Percentiles rank a stretch among this genome's conserved stretches.
Evolutionary conservation across 345 rosid species (phyloP).

Genomic region (Excoecaria agallocha): DNA sequence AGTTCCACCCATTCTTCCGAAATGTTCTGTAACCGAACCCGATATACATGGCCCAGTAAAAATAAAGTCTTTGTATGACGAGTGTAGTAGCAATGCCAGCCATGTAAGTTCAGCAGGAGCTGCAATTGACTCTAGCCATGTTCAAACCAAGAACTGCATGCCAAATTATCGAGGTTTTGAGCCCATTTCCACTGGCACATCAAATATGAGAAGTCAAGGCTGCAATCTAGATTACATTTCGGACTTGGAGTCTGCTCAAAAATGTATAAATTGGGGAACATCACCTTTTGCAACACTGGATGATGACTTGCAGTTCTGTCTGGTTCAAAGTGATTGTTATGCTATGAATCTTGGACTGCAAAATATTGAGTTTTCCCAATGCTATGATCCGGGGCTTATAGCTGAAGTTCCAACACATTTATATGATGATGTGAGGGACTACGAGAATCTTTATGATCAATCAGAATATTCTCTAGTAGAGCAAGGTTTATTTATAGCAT

Average conservation of each 20-base stretch:
- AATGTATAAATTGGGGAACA: slow-evolving; percentile 37
- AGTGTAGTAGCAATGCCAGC: slow-evolving; percentile 13
- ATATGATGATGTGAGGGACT: slow-evolving; percentile 54
- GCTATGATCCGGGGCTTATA: slow-evolving; percentile 34
- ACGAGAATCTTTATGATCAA: slow-evolving; percentile 52
- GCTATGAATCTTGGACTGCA: slow-evolving; percentile 50
- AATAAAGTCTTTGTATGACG: slow-evolving; percentile 39
- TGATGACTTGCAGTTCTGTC: slow-evolving; percentile 48
- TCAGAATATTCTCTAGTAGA: slow-evolving; percentile 54
- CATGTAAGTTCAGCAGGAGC: slow-evolving; percentile 2
- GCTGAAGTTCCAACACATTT: slow-evolving; percentile 51
- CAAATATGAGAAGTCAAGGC: slow-evolving; percentile 37
- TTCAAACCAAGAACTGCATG: slow-evolving; percentile 25
- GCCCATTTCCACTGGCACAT: slow-evolving; percentile 33
- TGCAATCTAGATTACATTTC: slow-evolving; percentile 35
- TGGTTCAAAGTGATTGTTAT: slow-evolving; percentile 50
- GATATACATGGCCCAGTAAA: slow-evolving; percentile 20
- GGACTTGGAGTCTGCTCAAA: slow-evolving; percentile 36
- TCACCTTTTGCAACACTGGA: slow-evolving; percentile 36
- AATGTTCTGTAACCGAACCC: slow-evolving; percentile 27
- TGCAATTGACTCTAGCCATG: slow-evolving; percentile 27
- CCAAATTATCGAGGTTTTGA: slow-evolving; percentile 31
- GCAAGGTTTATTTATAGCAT: slow-evolving; percentile 68
- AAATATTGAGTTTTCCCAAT: slow-evolving; percentile 41
- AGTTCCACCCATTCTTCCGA: slow-evolving; percentile 27